These are phyloP conservation scores for Dendrobium officinale DNA, from an alignment of 106 monocot species.

Conservation along the genomic window DNA sequence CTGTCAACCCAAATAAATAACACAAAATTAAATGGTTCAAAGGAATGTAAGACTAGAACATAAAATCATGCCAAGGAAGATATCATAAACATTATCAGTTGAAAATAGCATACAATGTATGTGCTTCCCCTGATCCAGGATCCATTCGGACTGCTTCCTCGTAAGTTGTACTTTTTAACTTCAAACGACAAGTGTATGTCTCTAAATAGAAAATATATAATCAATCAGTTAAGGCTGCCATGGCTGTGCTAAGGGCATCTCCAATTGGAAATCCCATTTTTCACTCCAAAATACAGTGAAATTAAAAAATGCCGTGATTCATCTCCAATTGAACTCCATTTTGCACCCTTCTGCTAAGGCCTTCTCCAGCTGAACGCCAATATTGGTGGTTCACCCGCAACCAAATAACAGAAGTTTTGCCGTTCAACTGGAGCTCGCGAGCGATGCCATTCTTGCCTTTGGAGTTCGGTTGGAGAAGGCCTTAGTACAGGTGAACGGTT, in stretches of 20 bases:
- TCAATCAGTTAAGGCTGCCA: constrained; percentile 9
- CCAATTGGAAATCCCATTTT: too few species aligned
- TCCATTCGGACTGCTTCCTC: constrained; percentile 50
- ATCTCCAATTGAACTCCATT: too few species aligned
- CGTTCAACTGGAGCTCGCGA: too few species aligned
- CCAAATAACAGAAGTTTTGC: too few species aligned
- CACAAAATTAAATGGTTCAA: not conserved
- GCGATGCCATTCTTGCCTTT: too few species aligned
- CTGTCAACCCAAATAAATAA: constrained; percentile 20
- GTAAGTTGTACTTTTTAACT: constrained; percentile 59
- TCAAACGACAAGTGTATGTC: constrained; percentile 61
- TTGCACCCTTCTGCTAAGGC: too few species aligned
- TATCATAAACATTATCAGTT: not conserved
- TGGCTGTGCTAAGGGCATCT: not conserved
- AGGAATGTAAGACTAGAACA: not conserved
- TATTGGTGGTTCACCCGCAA: too few species aligned
- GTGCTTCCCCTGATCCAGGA: constrained; percentile 71
- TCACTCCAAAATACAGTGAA: too few species aligned
- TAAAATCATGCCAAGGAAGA: not conserved
- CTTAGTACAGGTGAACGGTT: not conserved
- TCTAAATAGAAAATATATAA: constrained; percentile 25
- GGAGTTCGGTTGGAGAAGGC: too few species aligned
- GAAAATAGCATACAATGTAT: constrained; percentile 60
- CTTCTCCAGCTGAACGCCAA: too few species aligned
- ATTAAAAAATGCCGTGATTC: too few species aligned